Conservation (phyloP, 352 stramenopile species). For the Globisporangium acanthophoron region DNA sequence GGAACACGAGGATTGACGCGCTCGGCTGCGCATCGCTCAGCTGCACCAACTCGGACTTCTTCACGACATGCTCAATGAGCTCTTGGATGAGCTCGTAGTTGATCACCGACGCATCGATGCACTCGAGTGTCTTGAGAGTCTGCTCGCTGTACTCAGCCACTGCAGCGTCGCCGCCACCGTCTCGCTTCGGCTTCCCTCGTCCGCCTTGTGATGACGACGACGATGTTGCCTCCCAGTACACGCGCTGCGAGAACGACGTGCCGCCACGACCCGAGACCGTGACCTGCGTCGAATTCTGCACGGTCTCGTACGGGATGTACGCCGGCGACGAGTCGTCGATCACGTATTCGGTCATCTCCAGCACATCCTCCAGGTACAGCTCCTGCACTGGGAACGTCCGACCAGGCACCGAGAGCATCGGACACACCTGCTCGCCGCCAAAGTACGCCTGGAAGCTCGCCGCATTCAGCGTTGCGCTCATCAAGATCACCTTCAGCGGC, state of each 20-base stretch:
- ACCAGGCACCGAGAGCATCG: slow-evolving; percentile 89
- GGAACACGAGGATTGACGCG: slow-evolving; percentile 94
- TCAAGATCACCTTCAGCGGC: slow-evolving; percentile 93
- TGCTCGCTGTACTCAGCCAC: slow-evolving; percentile 73
- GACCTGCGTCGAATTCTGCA: slow-evolving; percentile 43
- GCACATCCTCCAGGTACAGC: slow-evolving; percentile 93
- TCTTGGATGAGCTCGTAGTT: slow-evolving; percentile 94
- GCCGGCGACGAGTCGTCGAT: slow-evolving; percentile 67
- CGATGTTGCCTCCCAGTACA: slow-evolving; percentile 38
- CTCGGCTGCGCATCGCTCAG: slow-evolving; percentile 18
- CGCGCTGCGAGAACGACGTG: slow-evolving; percentile 51
- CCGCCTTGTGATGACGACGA: slow-evolving; percentile 17
- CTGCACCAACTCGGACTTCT: slow-evolving; percentile 36
- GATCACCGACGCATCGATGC: slow-evolving; percentile 88
- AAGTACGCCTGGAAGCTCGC: slow-evolving; percentile 95
- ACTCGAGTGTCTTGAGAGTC: slow-evolving; percentile 77
- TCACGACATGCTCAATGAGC: slow-evolving; percentile 80
- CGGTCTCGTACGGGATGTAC: slow-evolving; percentile 28
- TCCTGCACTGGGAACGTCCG: slow-evolving; percentile 96
- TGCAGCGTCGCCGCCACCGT: not conserved
- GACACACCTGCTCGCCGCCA: slow-evolving; percentile 69
- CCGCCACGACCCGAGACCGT: slow-evolving; percentile 59
- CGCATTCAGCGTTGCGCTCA: slow-evolving; percentile 96
- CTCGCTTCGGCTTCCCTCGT: slow-evolving; percentile 26
- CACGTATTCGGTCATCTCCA: slow-evolving; percentile 83